phyloP scores from a whole-genome alignment of 2,329 filamentous ascomycete species.

The Triangularia setosa region DNA sequence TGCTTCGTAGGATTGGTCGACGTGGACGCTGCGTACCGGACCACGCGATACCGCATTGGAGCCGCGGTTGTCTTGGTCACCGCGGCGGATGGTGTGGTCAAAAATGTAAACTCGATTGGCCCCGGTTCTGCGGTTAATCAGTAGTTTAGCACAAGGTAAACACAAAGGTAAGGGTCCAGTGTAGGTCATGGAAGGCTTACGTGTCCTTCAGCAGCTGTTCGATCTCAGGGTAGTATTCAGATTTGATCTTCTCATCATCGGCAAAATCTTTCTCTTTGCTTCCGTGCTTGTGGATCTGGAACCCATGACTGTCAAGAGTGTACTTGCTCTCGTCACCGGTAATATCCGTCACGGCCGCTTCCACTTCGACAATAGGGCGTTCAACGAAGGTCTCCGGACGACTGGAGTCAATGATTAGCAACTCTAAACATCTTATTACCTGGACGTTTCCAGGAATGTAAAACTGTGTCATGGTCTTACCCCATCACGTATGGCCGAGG shows the following conservation, averaged over 20 bases:
- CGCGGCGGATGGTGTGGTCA: slow-evolving; percentile 31
- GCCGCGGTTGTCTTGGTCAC: slow-evolving; percentile 32
- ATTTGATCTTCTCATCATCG: slow-evolving; percentile 58
- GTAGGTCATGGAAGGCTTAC: slow-evolving; percentile 12
- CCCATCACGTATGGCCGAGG: slow-evolving; percentile 24
- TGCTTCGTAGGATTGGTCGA: slow-evolving; percentile 29
- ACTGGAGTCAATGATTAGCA: background rate
- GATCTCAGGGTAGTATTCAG: slow-evolving; percentile 68
- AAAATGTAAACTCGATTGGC: slow-evolving; percentile 30
- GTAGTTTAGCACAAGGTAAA: too few species aligned
- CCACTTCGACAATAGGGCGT: slow-evolving; percentile 23
- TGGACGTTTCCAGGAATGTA: background rate
- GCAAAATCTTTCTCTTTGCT: slow-evolving; percentile 35
- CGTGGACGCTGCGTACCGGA: slow-evolving; percentile 23
- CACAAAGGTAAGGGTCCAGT: too few species aligned
- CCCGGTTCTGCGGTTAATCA: slow-evolving; percentile 25
- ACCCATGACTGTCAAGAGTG: slow-evolving; percentile 41
- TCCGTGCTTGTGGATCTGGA: slow-evolving; percentile 34
- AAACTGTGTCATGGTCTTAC: background rate
- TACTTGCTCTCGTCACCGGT: slow-evolving; percentile 38
- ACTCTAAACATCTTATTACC: background rate
- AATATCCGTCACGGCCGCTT: slow-evolving; percentile 44
- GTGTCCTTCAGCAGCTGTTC: slow-evolving; percentile 59
- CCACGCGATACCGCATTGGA: slow-evolving; percentile 55
- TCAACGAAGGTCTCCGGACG: slow-evolving; percentile 8